Evolutionary conservation across 805 yeast species (phyloP), one percentile per base, ranked within the genome.

Genomic region (Candida quercuum): DNA sequence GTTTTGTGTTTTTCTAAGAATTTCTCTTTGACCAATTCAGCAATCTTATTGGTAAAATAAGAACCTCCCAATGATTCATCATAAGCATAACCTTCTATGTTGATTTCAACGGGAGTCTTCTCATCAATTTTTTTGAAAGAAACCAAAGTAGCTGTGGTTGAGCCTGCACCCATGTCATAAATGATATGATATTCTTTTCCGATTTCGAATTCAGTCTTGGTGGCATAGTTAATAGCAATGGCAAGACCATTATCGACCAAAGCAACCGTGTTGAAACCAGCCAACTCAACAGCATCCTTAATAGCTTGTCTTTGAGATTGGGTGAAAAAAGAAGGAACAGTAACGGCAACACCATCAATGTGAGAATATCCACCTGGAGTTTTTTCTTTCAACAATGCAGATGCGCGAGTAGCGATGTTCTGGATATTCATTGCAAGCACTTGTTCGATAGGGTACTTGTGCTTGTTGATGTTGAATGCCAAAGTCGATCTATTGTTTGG

Each of bases 231-330:
- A 31, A 86, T 61, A 1, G 95, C 96, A 13, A 86, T 87, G 3
- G 98, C 93, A n/a, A 86, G 63, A 13, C 96, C 97, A 57, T 91
- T 97, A 53, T 85, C 89, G 3, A 89, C 84, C 38, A 91, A 66
- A 2, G 81, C 77, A 41, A 80, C 71, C 12, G 80, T 74, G 32
- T 73, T 66, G 41, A 80, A 61, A 17, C 81, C 85, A 3, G 95
- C 85, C 36, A 84, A 68, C 34, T 70, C 74, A 25, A 81, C 84
- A 4, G 89, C 77, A 47, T 88, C 95, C 24, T 71, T 62, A 30
- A 87, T 59, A 0, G 96, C 86, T 28, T 64, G 64, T 52, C 96
- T 76, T 56, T 86, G 83, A 6, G 73, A 65, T 41, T 74, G 76
- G 26, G 68, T 61, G 45, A 80, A 85, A 48, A 63, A 81, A 6